Evolutionary conservation across 2,329 filamentous ascomycete genomes (phyloP).

Genomic region (Beauveria caledonica): DNA sequence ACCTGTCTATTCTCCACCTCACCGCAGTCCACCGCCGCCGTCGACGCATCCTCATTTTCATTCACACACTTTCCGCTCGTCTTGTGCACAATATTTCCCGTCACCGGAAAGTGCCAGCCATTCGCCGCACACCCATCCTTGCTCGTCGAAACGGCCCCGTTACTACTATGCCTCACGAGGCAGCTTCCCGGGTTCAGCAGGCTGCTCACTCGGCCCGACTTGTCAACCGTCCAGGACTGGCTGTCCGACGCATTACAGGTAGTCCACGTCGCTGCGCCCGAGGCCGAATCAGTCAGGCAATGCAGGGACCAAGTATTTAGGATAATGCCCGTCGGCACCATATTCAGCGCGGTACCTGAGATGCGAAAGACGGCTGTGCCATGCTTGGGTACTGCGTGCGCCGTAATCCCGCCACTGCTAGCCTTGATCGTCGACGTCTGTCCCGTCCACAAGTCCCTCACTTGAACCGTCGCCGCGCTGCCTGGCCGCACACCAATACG

Average conservation of each 20-base stretch:
- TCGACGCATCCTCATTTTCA: constrained; percentile 20
- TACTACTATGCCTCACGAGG: constrained; percentile 14
- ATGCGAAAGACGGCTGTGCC: constrained; percentile 33
- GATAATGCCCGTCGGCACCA: constrained; percentile 35
- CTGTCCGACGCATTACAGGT: constrained; percentile 26
- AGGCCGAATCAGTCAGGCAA: constrained; percentile 22
- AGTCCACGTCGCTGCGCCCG: constrained; percentile 21
- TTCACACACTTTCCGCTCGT: constrained; percentile 27
- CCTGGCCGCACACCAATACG: constrained; percentile 24
- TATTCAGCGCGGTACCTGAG: constrained; percentile 18
- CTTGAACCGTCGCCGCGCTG: constrained; percentile 17
- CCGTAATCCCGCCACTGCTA: constrained; percentile 18
- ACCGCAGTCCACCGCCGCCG: constrained; percentile 23
- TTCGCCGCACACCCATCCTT: background rate
- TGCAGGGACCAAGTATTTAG: constrained; percentile 37
- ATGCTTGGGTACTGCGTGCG: constrained; percentile 16
- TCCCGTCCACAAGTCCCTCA: constrained; percentile 34
- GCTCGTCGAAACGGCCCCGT: constrained; percentile 8
- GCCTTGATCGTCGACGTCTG: constrained; percentile 15
- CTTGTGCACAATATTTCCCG: constrained; percentile 32
- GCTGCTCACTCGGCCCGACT: constrained; percentile 26
- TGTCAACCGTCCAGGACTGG: constrained; percentile 32
- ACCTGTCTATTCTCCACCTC: constrained; percentile 32
- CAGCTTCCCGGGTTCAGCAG: constrained; percentile 25
- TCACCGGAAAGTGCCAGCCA: constrained; percentile 32